A percentile compares a stretch with the other conserved stretches of the same genome.
These are phyloP conservation scores for Cornus suecica DNA, from an alignment of 148 eudicot species.

Conservation along the genomic window DNA sequence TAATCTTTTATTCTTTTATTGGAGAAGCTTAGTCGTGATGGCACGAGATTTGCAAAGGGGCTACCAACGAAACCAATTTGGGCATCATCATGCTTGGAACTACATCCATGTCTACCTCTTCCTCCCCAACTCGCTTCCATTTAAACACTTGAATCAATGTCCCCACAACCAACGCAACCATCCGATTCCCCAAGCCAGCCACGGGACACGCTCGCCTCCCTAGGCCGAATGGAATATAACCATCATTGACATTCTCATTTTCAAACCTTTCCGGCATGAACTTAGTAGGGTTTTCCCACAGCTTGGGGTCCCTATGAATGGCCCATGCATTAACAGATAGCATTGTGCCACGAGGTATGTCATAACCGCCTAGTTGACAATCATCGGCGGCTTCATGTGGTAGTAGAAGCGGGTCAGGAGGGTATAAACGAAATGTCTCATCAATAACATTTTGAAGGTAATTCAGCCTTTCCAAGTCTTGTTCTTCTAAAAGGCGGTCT, in stretches of 20 bases:
- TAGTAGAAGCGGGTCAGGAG: conserved; percentile 14
- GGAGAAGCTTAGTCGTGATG: not conserved
- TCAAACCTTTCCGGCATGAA: conserved; percentile 38
- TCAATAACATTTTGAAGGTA: conserved; percentile 19
- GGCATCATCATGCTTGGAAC: not conserved
- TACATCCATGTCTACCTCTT: conserved; percentile 1
- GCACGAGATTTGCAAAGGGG: not conserved
- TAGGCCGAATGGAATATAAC: conserved; percentile 35
- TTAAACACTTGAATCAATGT: conserved; percentile 36
- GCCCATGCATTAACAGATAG: conserved; percentile 22
- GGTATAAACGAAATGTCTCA: conserved; percentile 27
- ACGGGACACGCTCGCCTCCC: conserved; percentile 44
- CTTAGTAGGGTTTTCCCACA: conserved; percentile 26
- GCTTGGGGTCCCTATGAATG: conserved; percentile 31
- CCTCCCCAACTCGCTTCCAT: conserved; percentile 17
- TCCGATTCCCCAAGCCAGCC: conserved; percentile 17
- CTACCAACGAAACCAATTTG: not conserved
- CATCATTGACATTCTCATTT: conserved; percentile 13
- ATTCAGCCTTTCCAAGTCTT: conserved; percentile 17
- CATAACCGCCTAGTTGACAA: conserved; percentile 12
- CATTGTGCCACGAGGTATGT: conserved; percentile 20
- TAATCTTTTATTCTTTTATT: not conserved
- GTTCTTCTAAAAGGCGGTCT: conserved; percentile 16
- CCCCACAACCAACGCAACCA: conserved; percentile 26
- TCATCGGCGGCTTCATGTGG: conserved; percentile 25